Evolutionary conservation across 139 green algal species (phyloP).

Genomic region (Picochlorum sp.): DNA sequence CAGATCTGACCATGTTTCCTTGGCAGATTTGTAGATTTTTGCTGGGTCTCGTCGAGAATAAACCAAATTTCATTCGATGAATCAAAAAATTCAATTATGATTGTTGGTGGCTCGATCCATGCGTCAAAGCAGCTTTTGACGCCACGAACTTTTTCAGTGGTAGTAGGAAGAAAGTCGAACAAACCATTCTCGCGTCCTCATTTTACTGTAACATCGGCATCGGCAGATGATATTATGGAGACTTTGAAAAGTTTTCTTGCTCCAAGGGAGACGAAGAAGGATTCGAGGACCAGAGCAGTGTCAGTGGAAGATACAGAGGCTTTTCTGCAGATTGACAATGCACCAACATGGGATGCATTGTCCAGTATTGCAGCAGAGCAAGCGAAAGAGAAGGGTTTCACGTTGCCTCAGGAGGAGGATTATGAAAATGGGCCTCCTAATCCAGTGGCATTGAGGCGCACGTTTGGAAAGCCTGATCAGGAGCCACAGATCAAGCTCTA

Average conservation of each 20-base stretch:
- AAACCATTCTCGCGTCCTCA: not conserved
- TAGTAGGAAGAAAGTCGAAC: not conserved
- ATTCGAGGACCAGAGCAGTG: not conserved
- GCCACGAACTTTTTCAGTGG: not conserved
- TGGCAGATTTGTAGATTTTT: too few species aligned
- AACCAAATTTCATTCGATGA: too few species aligned
- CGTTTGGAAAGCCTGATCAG: slow-evolving; percentile 47
- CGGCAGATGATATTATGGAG: not conserved
- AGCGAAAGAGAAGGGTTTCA: slow-evolving; percentile 13
- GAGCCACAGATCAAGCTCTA: slow-evolving; percentile 53
- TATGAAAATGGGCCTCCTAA: slow-evolving; percentile 50
- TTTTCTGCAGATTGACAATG: slow-evolving; percentile 50
- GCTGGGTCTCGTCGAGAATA: too few species aligned
- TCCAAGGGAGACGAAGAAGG: not conserved
- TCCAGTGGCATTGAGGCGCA: slow-evolving; percentile 51
- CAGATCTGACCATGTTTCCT: too few species aligned
- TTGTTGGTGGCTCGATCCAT: too few species aligned
- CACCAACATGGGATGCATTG: slow-evolving; percentile 54
- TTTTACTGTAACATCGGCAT: not conserved
- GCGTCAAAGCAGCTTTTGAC: too few species aligned
- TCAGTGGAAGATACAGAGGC: not conserved
- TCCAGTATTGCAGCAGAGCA: slow-evolving; percentile 32
- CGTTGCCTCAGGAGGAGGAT: not conserved
- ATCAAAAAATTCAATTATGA: too few species aligned
- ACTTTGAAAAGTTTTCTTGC: not conserved